Base-by-base conservation (phyloP, 2,329 filamentous ascomycete genomes). In the Aspergillus novofumigatus region DNA sequence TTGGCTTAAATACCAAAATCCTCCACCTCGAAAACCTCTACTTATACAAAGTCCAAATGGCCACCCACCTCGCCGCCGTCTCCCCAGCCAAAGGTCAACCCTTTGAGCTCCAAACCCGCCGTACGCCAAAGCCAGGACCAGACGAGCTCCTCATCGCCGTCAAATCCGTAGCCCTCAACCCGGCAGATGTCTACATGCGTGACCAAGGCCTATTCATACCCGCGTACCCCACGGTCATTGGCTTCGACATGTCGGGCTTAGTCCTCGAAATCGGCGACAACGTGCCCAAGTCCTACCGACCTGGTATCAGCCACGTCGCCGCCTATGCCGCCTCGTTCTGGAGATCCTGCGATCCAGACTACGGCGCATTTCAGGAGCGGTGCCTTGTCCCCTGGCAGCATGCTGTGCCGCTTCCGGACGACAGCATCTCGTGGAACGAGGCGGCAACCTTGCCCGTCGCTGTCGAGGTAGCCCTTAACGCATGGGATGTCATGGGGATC, bases 151-250 rank as follows among this genome's bases (percentile, higher is more conserved):
- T 82, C 25, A 68, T 83, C 54, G 74, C 66, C 1, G 75, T 81
- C 61, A 78, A 78, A 52, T 77, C 79, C 3, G 65, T 81, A 4
- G 80, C 79, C 14, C 66, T 82, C 41, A 83, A 83, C 58, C 79
- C 80, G 2, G 72, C 78, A 52, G 80, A 83, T 56, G 56, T 21
- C 52, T 49, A 69, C 49, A 76, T 78, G 69, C 78, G 77, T n/a
- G 68, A 74, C 25, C 59, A 67, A 5, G 80, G 78, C 17, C 69
- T 80, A 55, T 72, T 75, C 50, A 72, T 80, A 42, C 47, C 69
- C 1, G 51, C 48, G 0, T 80, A 78, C 59, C 79, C 80, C 4
- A 73, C 77, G 0, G 71, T 71, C 51, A 58, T 63, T 9, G 69
- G 69, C 35, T 71, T 70, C 50, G 79, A 82, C 44, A 65, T 79